phyloP scores from a whole-genome alignment of 2,329 filamentous ascomycete genomes.

The Talaromyces sp. region DNA sequence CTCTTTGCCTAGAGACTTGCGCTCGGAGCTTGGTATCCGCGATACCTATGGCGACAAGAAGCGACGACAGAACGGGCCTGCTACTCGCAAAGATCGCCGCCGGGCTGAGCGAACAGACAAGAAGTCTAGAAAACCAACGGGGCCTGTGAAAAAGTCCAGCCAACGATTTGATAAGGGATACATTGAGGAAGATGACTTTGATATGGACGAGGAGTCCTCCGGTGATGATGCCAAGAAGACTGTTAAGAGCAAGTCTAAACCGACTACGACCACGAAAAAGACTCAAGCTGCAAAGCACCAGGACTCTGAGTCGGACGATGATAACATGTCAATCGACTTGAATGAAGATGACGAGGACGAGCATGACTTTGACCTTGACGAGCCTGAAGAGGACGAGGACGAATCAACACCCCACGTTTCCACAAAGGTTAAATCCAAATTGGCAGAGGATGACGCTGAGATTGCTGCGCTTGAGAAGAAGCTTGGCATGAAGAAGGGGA shows the following conservation, averaged over 20 bases:
- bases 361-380: slow-evolving; percentile 22
- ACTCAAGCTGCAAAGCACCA: slow-evolving; percentile 16
- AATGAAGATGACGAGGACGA: slow-evolving; percentile 35
- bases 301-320: slow-evolving; percentile 20
- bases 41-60: slow-evolving; percentile 39
- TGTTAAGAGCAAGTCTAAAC: slow-evolving; percentile 13
- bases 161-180: slow-evolving; percentile 20
- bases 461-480: slow-evolving; percentile 87
- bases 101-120: slow-evolving; percentile 67
- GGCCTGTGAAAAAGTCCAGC: slow-evolving; percentile 18
- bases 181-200: slow-evolving; percentile 31
- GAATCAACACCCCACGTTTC: slow-evolving; percentile 29
- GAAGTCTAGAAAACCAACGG: slow-evolving; percentile 49
- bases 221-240: slow-evolving; percentile 20
- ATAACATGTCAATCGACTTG: not conserved
- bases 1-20: slow-evolving; percentile 42
- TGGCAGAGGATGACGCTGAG: slow-evolving; percentile 82
- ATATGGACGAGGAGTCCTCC: slow-evolving; percentile 19
- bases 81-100: slow-evolving; percentile 65
- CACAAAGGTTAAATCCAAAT: slow-evolving; percentile 58
- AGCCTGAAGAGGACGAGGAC: slow-evolving; percentile 16
- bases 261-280: not conserved
- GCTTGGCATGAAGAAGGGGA: slow-evolving; percentile 78
- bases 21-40: slow-evolving; percentile 44
- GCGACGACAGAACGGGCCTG: slow-evolving; percentile 32